Base-by-base conservation (phyloP, 2,329 filamentous ascomycete genomes). In the Rachicladosporium sp. region DNA sequence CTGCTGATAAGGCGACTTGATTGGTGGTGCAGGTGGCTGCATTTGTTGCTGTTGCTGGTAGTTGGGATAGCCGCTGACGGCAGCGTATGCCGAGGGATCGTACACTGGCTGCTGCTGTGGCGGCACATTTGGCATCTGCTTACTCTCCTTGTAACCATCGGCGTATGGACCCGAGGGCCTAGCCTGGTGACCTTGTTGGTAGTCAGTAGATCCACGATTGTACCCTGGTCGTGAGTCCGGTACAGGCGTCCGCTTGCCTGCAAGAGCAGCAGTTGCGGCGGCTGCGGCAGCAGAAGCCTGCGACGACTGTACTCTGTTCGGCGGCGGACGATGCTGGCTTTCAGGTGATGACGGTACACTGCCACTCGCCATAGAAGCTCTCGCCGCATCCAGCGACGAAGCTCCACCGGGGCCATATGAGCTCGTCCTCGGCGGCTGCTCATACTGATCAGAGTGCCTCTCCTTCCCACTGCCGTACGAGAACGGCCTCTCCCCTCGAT, bases 51-150 rank as follows among this genome's bases (percentile, higher is more conserved):
- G 60, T 43, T 55, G 47, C 12, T 41, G 58, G 57, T 54, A 62
- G 58, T 43, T 63, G 50, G 46, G 59, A 49, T 40, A 40, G 51
- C 41, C 53, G 36, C 56, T 57, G 29, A 67, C 63, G 37, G 62
- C 60, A 43, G 79, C 81, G 57, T 88, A 91, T 46, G 80, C 80
- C 15, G 76, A 76, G 21, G 84, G 84, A 56, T 91, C 84, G 58
- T 91, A 91, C 50, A 76, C 76, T 31, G 76, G 68, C 49, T 72
- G 68, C 23, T 27, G 23, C 43, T 63, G 58, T 13, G 68, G 65
- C 35, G 62, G 64, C 41, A 33, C 23, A 3, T 37, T 37, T 7
- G 42, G 29, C 39, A 41, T 33, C 19, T 41, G 38, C 37, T 53
- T 51, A 42, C 50, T 50, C 36, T 49, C 51, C 23, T 46, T 43